phyloP scores from a whole-genome alignment of 345 rosid genomes.

The Populus euphratica region DNA sequence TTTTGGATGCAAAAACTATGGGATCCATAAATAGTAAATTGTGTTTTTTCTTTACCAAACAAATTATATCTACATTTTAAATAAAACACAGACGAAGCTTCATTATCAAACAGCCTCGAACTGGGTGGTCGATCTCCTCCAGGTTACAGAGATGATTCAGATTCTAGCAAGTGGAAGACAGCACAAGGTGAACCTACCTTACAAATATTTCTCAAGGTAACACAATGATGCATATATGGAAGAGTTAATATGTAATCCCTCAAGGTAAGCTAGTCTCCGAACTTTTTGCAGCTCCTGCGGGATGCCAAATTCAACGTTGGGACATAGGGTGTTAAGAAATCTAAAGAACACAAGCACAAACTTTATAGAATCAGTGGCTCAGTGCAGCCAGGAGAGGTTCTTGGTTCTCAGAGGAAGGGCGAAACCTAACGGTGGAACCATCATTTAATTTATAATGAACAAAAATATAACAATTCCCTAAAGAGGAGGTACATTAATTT shows the following conservation, averaged over 20 bases:
- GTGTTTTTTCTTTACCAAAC: too few species aligned
- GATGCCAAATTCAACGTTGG: too few species aligned
- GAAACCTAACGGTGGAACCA: slow-evolving; percentile 23
- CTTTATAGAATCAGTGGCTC: slow-evolving; percentile 28
- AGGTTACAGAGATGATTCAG: slow-evolving; percentile 3
- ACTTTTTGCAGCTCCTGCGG: slow-evolving; percentile 3
- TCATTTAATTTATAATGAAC: slow-evolving; percentile 33
- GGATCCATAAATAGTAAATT: too few species aligned
- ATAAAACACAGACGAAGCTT: too few species aligned
- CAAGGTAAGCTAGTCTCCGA: not conserved
- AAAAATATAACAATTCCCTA: slow-evolving; percentile 16
- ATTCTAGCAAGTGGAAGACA: slow-evolving; percentile 6
- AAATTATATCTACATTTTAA: too few species aligned
- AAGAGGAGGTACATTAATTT: too few species aligned
- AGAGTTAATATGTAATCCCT: not conserved
- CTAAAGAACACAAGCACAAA: slow-evolving; percentile 15
- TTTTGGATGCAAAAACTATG: too few species aligned
- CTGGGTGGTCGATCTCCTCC: not conserved
- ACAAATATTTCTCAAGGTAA: slow-evolving; percentile 34
- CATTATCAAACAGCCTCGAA: not conserved
- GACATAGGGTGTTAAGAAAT: slow-evolving; percentile 14
- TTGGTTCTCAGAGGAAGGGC: slow-evolving; percentile 7
- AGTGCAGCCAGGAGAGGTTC: slow-evolving; percentile 30
- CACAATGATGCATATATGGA: not conserved
- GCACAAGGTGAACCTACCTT: slow-evolving; percentile 16